Conservation (phyloP, 2,329 filamentous ascomycete genomes). For the Drechslera avenae region DNA sequence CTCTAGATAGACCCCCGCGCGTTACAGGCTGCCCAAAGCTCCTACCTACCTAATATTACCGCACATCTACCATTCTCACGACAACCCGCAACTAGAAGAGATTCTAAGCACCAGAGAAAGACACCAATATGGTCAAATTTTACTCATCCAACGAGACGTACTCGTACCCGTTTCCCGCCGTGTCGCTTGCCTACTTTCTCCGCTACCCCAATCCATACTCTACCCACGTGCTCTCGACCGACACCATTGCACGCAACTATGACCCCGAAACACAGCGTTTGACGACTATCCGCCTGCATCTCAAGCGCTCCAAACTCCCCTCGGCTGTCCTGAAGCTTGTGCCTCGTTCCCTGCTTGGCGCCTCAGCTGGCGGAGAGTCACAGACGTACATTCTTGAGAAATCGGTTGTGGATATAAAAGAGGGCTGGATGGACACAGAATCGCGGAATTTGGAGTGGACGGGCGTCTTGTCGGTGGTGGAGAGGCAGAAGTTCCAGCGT, state of each 20-base stretch:
- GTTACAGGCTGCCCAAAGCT: constrained; percentile 24
- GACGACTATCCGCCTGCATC: constrained; percentile 77
- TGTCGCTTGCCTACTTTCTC: constrained; percentile 87
- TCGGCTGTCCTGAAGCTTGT: constrained; percentile 75
- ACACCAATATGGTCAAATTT: constrained; percentile 56
- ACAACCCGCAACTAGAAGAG: neutral
- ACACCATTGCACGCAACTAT: constrained; percentile 76
- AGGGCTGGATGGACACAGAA: constrained; percentile 84
- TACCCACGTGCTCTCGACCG: constrained; percentile 80
- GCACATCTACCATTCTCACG: neutral
- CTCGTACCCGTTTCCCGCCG: constrained; percentile 80
- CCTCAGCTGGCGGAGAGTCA: constrained; percentile 63
- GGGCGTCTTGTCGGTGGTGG: constrained; percentile 77
- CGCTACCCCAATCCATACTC: constrained; percentile 87
- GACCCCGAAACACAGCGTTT: constrained; percentile 75
- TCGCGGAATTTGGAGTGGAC: constrained; percentile 82
- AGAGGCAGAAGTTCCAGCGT: constrained; percentile 72
- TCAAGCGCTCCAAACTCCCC: constrained; percentile 81
- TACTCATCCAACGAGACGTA: constrained; percentile 69
- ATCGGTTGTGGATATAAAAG: constrained; percentile 75
- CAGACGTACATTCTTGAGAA: constrained; percentile 82
- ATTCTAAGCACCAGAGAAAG: neutral
- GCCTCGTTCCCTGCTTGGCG: constrained; percentile 70
- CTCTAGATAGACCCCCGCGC: constrained; percentile 32
- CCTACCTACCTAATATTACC: constrained; percentile 8